A percentile compares a stretch with the other conserved stretches of the same genome.
Evolutionary conservation across 352 stramenopile species (phyloP).

Genomic region (Poterioochromonas sp.): DNA sequence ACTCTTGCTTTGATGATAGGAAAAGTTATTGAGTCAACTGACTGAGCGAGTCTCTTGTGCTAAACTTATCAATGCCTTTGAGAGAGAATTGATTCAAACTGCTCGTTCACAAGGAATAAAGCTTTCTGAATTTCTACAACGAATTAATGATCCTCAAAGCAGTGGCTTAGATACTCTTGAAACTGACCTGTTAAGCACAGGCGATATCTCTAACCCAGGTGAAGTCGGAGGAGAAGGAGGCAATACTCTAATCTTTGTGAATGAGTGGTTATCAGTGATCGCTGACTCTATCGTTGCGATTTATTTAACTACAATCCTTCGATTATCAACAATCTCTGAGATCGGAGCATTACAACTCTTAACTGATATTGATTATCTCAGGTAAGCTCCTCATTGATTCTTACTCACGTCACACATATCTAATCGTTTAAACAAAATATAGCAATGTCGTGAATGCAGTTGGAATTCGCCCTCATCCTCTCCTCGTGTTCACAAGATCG

Average conservation of each 20-base stretch:
- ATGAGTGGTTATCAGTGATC: slow-evolving; percentile 19
- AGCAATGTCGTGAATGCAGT: slow-evolving; percentile 7
- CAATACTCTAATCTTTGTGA: not conserved
- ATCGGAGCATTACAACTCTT: not conserved
- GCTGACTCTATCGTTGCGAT: not conserved
- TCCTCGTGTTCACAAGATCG: too few relatives aligned
- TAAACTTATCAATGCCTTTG: not conserved
- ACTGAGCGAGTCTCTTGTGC: not conserved
- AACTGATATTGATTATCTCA: slow-evolving; percentile 25
- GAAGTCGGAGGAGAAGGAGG: not conserved
- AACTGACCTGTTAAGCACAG: not conserved
- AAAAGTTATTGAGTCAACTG: not conserved
- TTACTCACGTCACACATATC: too few relatives aligned
- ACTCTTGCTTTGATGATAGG: not conserved
- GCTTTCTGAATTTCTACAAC: not conserved
- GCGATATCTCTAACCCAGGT: not conserved
- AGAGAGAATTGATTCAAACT: not conserved
- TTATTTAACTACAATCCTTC: not conserved
- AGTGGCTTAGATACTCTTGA: not conserved
- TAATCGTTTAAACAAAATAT: too few relatives aligned
- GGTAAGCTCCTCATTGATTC: not conserved
- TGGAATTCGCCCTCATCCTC: not conserved
- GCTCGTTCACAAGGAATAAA: not conserved
- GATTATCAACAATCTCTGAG: not conserved
- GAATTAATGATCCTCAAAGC: not conserved